Percentiles rank a stretch among this genome's conserved stretches.
Evolutionary conservation across 306 rosid species (phyloP).

Genomic region (Quercus mongolica): DNA sequence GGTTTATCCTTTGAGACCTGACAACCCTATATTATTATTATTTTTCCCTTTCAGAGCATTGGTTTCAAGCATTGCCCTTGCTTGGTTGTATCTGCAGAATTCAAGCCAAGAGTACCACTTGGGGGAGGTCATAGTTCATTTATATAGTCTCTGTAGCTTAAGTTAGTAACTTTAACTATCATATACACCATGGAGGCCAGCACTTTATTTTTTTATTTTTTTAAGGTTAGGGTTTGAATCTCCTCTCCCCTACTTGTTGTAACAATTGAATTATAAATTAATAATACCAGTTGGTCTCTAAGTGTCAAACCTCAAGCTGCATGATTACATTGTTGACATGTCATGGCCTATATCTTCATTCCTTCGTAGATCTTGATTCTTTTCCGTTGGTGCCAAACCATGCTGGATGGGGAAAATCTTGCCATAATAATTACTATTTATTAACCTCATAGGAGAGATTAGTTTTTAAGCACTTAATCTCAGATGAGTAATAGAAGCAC

Average conservation of each 20-base stretch:
- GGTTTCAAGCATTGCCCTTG: conserved; percentile 62
- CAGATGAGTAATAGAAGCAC: background rate
- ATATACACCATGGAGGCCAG: background rate
- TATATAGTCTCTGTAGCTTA: conserved; percentile 23
- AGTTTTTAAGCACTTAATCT: background rate
- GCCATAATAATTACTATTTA: background rate
- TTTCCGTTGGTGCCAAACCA: background rate
- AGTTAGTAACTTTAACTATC: background rate
- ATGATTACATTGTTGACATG: background rate
- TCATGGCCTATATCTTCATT: background rate
- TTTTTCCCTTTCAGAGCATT: conserved; percentile 53
- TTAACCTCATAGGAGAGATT: no score
- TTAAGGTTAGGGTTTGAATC: background rate
- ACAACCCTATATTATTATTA: background rate
- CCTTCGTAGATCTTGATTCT: background rate
- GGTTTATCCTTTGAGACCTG: conserved; percentile 9
- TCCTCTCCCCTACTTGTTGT: background rate
- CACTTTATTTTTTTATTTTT: background rate
- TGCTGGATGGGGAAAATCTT: background rate
- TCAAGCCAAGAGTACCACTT: conserved; percentile 76
- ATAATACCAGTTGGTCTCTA: background rate
- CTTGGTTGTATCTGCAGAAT: conserved; percentile 54
- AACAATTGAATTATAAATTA: background rate
- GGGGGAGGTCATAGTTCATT: conserved; percentile 85
- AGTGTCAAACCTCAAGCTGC: background rate